Conservation (phyloP, 139 green algal species). For the Trebouxia sp. region DNA sequence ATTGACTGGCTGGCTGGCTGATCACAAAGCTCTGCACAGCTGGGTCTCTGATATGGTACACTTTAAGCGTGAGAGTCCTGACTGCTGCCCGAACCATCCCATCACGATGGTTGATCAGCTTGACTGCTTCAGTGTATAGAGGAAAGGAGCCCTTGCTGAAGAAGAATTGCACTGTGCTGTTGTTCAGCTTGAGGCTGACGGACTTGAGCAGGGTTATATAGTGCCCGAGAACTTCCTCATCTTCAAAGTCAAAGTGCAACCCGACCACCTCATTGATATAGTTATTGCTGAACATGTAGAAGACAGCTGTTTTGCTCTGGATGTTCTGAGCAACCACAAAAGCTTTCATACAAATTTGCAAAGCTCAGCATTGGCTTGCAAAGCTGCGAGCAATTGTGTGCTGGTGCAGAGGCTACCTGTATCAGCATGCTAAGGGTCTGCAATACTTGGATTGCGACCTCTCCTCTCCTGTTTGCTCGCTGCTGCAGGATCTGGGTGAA, state of each 20-base stretch:
- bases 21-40: constrained; percentile 73
- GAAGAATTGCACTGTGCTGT: constrained; percentile 92
- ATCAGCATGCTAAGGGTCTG: constrained; percentile 29
- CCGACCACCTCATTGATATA: constrained; percentile 95
- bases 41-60: constrained; percentile 83
- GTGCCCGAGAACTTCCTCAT: constrained; percentile 94
- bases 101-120: constrained; percentile 81
- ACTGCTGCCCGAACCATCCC: constrained; percentile 96
- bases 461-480: constrained; percentile 69
- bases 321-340: constrained; percentile 80
- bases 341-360: not conserved
- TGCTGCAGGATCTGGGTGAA: constrained; percentile 86
- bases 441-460: constrained; percentile 75
- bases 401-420: not conserved
- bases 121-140: constrained; percentile 90
- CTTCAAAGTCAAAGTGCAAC: constrained; percentile 91
- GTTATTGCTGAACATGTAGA: constrained; percentile 97
- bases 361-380: not conserved
- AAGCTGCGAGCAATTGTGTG: not conserved
- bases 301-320: constrained; percentile 82
- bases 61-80: constrained; percentile 93
- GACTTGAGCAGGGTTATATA: constrained; percentile 98
- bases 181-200: constrained; percentile 91
- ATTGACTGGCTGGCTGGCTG: constrained; percentile 50
- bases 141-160: constrained; percentile 74